A percentile compares a stretch with the other conserved stretches of the same genome.
Evolutionary conservation across 208 protist species (phyloP).

Genomic region (Leishmania martiniquensis): DNA sequence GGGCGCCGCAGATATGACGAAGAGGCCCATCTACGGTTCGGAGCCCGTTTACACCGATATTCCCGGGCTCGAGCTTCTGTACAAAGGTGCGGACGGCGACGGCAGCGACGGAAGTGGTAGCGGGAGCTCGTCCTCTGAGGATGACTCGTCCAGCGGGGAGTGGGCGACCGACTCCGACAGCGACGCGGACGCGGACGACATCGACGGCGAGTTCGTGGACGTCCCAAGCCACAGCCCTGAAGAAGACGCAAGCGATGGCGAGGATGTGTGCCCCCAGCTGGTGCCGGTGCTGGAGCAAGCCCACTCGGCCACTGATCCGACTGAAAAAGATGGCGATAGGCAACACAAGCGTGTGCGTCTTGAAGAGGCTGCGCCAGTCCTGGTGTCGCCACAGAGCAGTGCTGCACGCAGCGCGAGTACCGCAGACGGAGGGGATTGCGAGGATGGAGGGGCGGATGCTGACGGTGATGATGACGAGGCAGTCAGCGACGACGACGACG

Average conservation of each 20-base stretch:
- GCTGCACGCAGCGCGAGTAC: not conserved
- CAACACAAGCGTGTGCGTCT: constrained; percentile 8
- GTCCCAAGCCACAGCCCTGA: constrained; percentile 45
- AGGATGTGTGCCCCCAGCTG: constrained; percentile 68
- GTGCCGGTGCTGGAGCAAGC: constrained; percentile 39
- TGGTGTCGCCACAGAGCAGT: not conserved
- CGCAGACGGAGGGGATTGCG: not conserved
- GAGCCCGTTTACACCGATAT: constrained; percentile 84
- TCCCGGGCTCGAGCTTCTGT: constrained; percentile 87
- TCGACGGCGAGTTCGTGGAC: constrained; percentile 81
- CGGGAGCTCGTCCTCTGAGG: constrained; percentile 11
- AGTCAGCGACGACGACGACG: constrained; percentile 27
- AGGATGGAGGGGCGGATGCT: not conserved
- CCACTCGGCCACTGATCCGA: not conserved
- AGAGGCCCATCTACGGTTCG: constrained; percentile 68
- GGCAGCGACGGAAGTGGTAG: constrained; percentile 45
- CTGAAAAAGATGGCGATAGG: not conserved
- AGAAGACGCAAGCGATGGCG: constrained; percentile 37
- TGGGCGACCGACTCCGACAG: constrained; percentile 81
- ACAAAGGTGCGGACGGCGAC: constrained; percentile 58
- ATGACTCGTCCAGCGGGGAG: constrained; percentile 47
- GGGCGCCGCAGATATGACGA: constrained; percentile 35
- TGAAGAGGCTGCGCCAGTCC: not conserved
- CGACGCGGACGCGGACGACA: constrained; percentile 61
- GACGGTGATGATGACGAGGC: constrained; percentile 4